Evolutionary conservation across 176 grass and related monocot genomes (phyloP).

Genomic region (Zizania latifolia): DNA sequence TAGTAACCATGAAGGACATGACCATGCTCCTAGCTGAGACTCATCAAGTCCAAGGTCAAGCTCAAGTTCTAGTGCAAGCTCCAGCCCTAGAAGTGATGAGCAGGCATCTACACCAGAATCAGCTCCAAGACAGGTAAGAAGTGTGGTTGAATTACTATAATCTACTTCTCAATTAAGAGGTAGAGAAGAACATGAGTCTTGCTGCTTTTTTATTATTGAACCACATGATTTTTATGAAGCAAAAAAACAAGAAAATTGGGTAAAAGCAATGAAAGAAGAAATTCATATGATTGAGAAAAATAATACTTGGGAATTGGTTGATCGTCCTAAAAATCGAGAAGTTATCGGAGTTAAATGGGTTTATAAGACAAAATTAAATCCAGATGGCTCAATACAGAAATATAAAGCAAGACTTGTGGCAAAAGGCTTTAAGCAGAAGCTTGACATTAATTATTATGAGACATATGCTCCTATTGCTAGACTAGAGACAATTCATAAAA

Average conservation of each 20-base stretch:
- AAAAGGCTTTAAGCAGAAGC: not conserved
- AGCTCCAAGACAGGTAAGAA: not conserved
- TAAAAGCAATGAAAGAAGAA: constrained; percentile 18
- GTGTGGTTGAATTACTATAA: no score
- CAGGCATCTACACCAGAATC: not conserved
- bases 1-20: not conserved
- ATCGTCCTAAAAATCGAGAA: not conserved
- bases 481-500: not conserved
- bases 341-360: no score
- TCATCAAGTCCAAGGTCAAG: not conserved
- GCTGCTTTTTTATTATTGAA: not conserved
- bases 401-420: not conserved
- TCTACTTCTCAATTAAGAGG: no score
- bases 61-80: not conserved
- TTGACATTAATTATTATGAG: not conserved
- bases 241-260: not conserved
- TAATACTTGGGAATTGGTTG: constrained; percentile 6
- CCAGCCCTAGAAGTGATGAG: not conserved
- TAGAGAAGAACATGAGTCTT: constrained; percentile 15
- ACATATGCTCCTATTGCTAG: not conserved
- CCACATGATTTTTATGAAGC: not conserved
- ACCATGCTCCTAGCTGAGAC: not conserved
- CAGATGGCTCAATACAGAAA: not conserved
- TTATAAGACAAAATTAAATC: not conserved
- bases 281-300: constrained; percentile 28